These are phyloP conservation scores for Talaromyces sp. DNA, from an alignment of 2,329 filamentous ascomycete species.

Conservation along the genomic window DNA sequence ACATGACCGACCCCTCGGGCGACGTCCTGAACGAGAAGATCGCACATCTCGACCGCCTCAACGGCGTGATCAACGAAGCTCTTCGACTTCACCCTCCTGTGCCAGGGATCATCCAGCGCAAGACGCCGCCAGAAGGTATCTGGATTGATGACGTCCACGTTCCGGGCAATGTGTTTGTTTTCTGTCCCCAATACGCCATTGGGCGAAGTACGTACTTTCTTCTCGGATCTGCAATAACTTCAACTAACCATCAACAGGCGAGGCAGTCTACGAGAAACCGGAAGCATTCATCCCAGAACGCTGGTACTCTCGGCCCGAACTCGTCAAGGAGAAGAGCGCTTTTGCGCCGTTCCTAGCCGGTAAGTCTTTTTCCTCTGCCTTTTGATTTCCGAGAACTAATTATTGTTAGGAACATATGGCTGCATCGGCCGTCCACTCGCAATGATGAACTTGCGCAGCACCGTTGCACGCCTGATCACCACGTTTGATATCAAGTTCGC, in stretches of 20 bases:
- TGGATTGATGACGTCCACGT: conserved; percentile 34
- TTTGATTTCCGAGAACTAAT: not conserved
- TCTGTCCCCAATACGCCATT: conserved; percentile 24
- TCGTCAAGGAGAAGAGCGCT: conserved; percentile 32
- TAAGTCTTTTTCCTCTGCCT: conserved; percentile 4
- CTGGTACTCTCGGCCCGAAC: conserved; percentile 34
- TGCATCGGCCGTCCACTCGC: conserved; percentile 41
- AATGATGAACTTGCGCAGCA: conserved; percentile 34
- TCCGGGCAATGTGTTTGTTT: conserved; percentile 26
- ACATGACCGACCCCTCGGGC: conserved; percentile 18
- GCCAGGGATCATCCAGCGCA: conserved; percentile 39
- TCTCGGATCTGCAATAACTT: not conserved
- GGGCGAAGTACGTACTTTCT: conserved; percentile 25
- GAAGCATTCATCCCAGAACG: conserved; percentile 34
- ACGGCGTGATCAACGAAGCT: conserved; percentile 45
- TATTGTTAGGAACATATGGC: conserved; percentile 27
- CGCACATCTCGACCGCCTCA: conserved; percentile 28
- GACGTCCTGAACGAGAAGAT: conserved; percentile 19
- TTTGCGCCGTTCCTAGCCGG: conserved; percentile 36
- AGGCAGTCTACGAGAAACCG: conserved; percentile 27
- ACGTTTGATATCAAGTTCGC: conserved; percentile 37
- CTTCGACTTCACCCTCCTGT: conserved; percentile 43
- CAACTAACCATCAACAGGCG: conserved; percentile 20
- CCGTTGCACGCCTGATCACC: conserved; percentile 33
- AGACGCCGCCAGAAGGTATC: conserved; percentile 37